These are phyloP conservation scores for Alternaria incomplexa DNA, from an alignment of 2,329 filamentous ascomycete genomes.

Conservation along the genomic window DNA sequence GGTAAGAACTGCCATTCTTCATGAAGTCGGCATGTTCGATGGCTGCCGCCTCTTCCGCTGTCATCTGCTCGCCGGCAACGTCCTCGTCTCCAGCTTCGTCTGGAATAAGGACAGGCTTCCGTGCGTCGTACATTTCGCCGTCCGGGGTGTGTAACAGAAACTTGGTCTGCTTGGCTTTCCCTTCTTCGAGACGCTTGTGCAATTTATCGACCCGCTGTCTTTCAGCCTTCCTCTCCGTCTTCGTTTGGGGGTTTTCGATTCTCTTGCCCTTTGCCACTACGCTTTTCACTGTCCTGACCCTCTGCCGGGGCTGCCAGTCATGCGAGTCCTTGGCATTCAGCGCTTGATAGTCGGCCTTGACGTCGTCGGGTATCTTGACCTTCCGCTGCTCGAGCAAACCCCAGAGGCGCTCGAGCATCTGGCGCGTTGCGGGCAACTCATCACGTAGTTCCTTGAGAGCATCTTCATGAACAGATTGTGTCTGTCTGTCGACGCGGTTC, in stretches of 20 bases:
- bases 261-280: neutral
- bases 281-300: neutral
- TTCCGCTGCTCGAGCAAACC: neutral
- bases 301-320: slow-evolving; percentile 1
- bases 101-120: neutral
- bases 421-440: neutral
- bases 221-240: neutral
- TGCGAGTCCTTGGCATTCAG: neutral
- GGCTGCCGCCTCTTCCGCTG: neutral
- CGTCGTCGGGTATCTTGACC: slow-evolving; percentile 2
- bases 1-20: neutral
- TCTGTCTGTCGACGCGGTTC: neutral
- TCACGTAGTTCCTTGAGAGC: slow-evolving; percentile 2
- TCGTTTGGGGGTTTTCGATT: neutral
- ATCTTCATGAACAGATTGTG: neutral
- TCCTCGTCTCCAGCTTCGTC: neutral
- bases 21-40: neutral
- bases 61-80: neutral
- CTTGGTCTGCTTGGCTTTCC: neutral
- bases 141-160: slow-evolving; percentile 3
- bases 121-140: neutral
- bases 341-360: neutral
- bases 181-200: neutral
- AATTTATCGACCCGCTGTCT: neutral
- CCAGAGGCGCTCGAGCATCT: neutral